phyloP scores from a whole-genome alignment of 768 basidiomycete species.

The Termitomyces sp. region DNA sequence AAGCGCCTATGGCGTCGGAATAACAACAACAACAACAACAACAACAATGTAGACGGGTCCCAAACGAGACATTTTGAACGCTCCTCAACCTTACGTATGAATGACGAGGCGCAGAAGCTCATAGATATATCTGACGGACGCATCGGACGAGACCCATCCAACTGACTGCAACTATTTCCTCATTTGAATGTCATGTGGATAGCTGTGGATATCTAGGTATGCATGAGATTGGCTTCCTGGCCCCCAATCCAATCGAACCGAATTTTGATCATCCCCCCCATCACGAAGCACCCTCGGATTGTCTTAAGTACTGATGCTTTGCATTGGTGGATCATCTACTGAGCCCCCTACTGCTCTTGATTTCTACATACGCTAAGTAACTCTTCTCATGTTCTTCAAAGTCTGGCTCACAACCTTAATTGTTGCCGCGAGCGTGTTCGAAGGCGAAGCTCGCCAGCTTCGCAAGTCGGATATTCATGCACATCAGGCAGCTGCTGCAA shows the following conservation, averaged over 20 bases:
- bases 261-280: neutral
- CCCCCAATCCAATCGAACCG: neutral
- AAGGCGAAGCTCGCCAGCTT: conserved; percentile 2
- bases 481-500: conserved; percentile 3
- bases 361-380: neutral
- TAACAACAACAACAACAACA: too few species aligned
- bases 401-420: neutral
- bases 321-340: too few species aligned
- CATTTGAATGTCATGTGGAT: neutral
- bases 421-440: neutral
- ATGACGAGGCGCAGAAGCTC: neutral
- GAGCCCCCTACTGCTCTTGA: too few species aligned
- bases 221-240: too few species aligned
- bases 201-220: neutral
- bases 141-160: neutral
- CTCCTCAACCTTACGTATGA: neutral
- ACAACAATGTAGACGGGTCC: neutral
- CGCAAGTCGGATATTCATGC: conserved; percentile 7
- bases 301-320: neutral
- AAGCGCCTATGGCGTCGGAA: too few species aligned
- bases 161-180: neutral
- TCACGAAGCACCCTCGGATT: neutral
- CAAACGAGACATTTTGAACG: neutral
- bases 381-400: neutral
- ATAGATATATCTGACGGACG: neutral